Percentiles rank a stretch among this genome's conserved stretches.
Evolutionary conservation across 1,139 yeast species (phyloP).

Genomic region (Blastobotrys aristatus): DNA sequence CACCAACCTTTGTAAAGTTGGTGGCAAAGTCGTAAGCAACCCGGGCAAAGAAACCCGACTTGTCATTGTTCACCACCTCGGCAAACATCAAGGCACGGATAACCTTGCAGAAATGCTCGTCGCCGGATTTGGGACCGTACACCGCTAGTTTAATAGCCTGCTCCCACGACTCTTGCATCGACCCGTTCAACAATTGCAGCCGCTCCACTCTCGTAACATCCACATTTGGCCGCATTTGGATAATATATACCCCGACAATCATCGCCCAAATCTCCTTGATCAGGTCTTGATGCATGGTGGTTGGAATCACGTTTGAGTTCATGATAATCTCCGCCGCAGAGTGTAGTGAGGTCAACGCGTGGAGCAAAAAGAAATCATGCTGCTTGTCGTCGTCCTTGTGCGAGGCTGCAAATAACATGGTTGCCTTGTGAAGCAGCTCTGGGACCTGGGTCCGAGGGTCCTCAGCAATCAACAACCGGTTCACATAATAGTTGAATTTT

Average conservation of each 20-base stretch:
- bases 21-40: conserved; percentile 24
- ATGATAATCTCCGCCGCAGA: conserved; percentile 27
- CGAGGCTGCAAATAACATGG: conserved; percentile 24
- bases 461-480: conserved; percentile 17
- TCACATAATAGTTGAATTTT: conserved; percentile 20
- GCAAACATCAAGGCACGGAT: conserved; percentile 27
- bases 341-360: conserved; percentile 30
- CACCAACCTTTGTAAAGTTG: conserved; percentile 9
- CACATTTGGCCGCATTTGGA: conserved; percentile 25
- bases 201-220: conserved; percentile 17
- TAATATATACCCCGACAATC: conserved; percentile 22
- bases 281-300: conserved; percentile 14
- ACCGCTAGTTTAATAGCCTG: conserved; percentile 20
- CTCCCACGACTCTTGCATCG: conserved; percentile 22
- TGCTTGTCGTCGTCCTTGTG: conserved; percentile 24
- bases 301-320: conserved; percentile 21
- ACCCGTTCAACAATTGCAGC: conserved; percentile 5
- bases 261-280: conserved; percentile 23
- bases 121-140: conserved; percentile 16
- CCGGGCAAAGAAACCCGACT: conserved; percentile 22
- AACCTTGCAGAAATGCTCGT: conserved; percentile 28
- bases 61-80: conserved; percentile 20
- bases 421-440: conserved; percentile 22
- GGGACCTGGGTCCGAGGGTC: conserved; percentile 20
- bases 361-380: conserved; percentile 31